Evolutionary conservation across 768 basidiomycete species (phyloP), one percentile per base, ranked within the genome.

Genomic region (Boletus subparvulus): DNA sequence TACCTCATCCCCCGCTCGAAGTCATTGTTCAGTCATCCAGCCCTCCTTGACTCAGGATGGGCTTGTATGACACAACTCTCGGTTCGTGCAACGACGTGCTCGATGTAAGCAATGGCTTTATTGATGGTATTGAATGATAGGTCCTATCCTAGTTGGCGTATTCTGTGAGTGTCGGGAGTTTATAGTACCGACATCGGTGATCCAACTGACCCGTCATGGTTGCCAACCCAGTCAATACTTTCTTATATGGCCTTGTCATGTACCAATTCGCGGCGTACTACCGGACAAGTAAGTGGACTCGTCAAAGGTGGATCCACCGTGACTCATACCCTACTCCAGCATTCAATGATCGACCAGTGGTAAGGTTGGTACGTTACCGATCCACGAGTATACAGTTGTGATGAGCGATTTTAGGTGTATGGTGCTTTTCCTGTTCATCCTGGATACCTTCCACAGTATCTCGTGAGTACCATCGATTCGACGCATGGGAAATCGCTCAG

Each of bases 201-300:
- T 14, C 21, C 2, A 9, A 5, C 32, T 56, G 49, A 60, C 7
- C 5, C 2, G 3, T 35, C 17, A 3, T n/a, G 10, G 26, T 28
- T 28, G 26, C 26, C 26, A 46, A 37, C 10, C n/a, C 28, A 68
- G 67, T 68, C 47, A 68, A 68, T 35, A 68, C 67, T 30, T 66
- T 53, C 28, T 60, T 79, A 10, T 79, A 76, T 55, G 78, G 78
- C 2, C 66, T 78, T 13, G 77, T 78, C 56, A 67, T 70, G 3
- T 77, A 73, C 61, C 76, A 78, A 52, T 79, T 79, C 54, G 66
- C 71, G 12, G 58, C 66, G 7, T 80, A 80, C 56, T 65, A 72
- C 60, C 69, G 64, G 45, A 59, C 52, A 40, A 41, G 56, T 54
- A 47, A 53, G 67, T 48, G 11, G 11, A 14, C 1, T n/a, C 6